Base-by-base conservation (phyloP, 305 asterid species). In the Fraxinus albicans region DNA sequence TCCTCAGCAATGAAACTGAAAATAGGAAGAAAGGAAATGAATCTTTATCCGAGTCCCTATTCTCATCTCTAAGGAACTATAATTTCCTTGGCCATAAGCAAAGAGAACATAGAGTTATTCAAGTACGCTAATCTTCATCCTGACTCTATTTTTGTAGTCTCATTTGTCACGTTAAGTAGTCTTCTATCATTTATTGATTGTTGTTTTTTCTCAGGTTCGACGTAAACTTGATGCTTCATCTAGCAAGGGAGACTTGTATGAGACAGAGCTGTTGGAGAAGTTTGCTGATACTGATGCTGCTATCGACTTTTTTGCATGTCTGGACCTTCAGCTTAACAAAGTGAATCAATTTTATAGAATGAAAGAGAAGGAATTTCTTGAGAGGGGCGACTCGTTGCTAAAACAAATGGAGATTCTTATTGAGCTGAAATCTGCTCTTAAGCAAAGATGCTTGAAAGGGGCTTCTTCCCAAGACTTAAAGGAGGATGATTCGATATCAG, bases 261-360 rank as follows among this genome's bases (percentile, higher is more conserved):
- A 92, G 85, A 95, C 99, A 0, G 98, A 95, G 79, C 63, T 95
- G 86, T 69, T 93, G 19, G 97, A 93, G 79, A 91, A 91, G 42
- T 90, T 93, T 79, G 91, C 90, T 27, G 97, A 92, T 27, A 89
- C 85, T 73, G 97, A 94, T 65, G 90, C 93, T 0, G 93, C 96
- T 0, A 82, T 47, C n/a, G 98, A 94, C 79, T 95, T 95, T 78
- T 95, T 95, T 72, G 83, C 91, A 0, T 86, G 90, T 23, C 87
- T 95, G 79, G 99, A 95, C 82, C 86, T 82, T 23, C 99, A 95
- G 86, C 96, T 95, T 13, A 95, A 94, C 87, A 95, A 95, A 87
- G 99, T 95, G 87, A 95, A 94, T 86, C 91, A 89, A 58, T 95
- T 95, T 80, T 95, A 88, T 38, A 87, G 85, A 73, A 86, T 86